Evolutionary conservation across 2,329 filamentous ascomycete genomes (phyloP).

Genomic region (Apiospora koreana): DNA sequence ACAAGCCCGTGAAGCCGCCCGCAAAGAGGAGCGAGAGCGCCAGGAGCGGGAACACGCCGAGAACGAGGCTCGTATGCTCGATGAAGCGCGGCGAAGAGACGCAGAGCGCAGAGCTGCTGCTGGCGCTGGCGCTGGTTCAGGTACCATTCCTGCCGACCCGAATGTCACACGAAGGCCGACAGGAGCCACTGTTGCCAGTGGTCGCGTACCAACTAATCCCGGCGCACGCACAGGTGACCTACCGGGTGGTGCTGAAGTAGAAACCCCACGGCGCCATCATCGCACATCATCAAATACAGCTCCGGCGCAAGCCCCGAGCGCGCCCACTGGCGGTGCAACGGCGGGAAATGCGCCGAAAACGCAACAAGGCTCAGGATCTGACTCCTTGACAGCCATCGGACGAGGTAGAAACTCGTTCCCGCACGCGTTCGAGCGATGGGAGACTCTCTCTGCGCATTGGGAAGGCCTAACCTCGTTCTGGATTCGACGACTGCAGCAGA

Average conservation of each 20-base stretch:
- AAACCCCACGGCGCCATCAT: conserved; percentile 28
- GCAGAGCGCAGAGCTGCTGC: conserved; percentile 61
- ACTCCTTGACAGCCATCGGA: conserved; percentile 32
- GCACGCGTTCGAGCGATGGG: conserved; percentile 97
- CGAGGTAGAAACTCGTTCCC: conserved; percentile 73
- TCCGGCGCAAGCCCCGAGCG: conserved; percentile 17
- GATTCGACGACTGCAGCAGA: conserved; percentile 90
- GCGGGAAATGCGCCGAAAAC: conserved; percentile 33
- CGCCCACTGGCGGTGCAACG: conserved; percentile 11
- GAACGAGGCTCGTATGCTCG: conserved; percentile 54
- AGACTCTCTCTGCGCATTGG: conserved; percentile 95
- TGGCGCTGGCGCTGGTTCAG: conserved; percentile 47
- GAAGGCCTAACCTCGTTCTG: conserved; percentile 96
- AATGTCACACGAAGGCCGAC: background rate
- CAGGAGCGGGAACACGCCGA: conserved; percentile 59
- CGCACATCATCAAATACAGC: conserved; percentile 22
- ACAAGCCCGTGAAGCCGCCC: conserved; percentile 68
- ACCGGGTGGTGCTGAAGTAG: conserved; percentile 21
- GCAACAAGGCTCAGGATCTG: conserved; percentile 30
- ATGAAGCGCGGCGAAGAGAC: conserved; percentile 58
- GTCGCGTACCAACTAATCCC: conserved; percentile 17
- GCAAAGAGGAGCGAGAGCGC: conserved; percentile 59
- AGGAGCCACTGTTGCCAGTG: conserved; percentile 22
- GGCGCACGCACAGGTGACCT: conserved; percentile 11
- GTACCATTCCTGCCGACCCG: conserved; percentile 10